Percentiles rank a stretch among this genome's conserved stretches.
Evolutionary conservation across 169 alveolate genomes (phyloP).

Genomic region (Plasmodium cynomolgi): DNA sequence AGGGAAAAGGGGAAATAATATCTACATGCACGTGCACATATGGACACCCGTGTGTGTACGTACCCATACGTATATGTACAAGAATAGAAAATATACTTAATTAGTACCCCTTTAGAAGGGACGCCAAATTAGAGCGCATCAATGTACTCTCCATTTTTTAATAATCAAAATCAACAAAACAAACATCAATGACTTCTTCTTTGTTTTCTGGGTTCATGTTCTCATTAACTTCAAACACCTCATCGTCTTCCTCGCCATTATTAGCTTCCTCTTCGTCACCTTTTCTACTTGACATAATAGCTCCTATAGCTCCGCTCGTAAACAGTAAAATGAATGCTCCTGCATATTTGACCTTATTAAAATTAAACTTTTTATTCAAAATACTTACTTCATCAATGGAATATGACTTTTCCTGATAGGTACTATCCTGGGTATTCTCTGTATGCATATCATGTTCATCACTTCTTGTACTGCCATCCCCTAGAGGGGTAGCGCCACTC

Average conservation of each 20-base stretch:
- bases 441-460: neutral
- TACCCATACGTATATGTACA: neutral
- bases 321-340: neutral
- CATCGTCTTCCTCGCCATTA: neutral
- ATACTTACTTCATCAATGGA: neutral
- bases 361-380: neutral
- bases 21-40: neutral
- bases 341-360: neutral
- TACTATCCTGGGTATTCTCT: neutral
- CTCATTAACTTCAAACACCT: neutral
- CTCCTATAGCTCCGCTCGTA: neutral
- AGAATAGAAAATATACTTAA: neutral
- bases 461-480: neutral
- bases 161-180: neutral
- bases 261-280: neutral
- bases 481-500: neutral
- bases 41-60: neutral
- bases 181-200: slow-evolving; percentile 11
- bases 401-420: neutral
- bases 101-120: neutral
- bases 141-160: neutral
- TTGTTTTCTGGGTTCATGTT: neutral
- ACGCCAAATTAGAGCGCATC: neutral
- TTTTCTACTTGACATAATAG: neutral
- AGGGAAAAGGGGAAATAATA: neutral